These are phyloP conservation scores for Neurospora sp. DNA, from an alignment of 495 filamentous ascomycete genomes.

Conservation along the genomic window DNA sequence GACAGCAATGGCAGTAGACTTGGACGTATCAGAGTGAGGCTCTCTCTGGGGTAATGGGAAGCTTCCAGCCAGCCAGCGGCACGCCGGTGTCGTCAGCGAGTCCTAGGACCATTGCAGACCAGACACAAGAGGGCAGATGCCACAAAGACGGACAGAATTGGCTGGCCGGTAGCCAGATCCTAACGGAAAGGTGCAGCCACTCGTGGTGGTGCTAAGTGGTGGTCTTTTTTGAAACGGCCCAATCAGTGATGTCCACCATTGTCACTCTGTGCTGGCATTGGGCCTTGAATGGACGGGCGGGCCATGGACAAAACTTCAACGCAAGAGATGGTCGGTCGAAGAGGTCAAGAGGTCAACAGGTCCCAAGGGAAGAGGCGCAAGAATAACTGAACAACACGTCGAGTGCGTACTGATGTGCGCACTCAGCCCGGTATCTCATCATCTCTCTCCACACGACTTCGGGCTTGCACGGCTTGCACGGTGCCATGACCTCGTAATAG, in stretches of 20 bases:
- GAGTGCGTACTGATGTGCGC: background rate
- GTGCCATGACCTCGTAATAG: slow-evolving; percentile 9
- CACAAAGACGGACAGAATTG: background rate
- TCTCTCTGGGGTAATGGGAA: background rate
- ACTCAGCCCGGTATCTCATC: background rate
- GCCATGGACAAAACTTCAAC: background rate
- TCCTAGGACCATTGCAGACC: background rate
- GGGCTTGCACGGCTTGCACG: slow-evolving; percentile 5
- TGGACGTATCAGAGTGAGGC: background rate
- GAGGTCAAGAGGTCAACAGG: background rate
- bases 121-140: background rate
- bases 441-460: background rate
- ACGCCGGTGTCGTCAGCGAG: background rate
- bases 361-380: background rate
- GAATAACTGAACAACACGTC: background rate
- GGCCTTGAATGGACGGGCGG: background rate
- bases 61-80: background rate
- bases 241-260: background rate
- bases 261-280: background rate
- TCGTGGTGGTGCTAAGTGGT: background rate
- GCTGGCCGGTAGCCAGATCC: background rate
- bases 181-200: background rate
- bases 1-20: background rate
- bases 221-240: background rate
- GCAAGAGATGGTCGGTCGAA: background rate